phyloP scores from a whole-genome alignment of 2,329 filamentous ascomycete species.

The Colletotrichum siamense region DNA sequence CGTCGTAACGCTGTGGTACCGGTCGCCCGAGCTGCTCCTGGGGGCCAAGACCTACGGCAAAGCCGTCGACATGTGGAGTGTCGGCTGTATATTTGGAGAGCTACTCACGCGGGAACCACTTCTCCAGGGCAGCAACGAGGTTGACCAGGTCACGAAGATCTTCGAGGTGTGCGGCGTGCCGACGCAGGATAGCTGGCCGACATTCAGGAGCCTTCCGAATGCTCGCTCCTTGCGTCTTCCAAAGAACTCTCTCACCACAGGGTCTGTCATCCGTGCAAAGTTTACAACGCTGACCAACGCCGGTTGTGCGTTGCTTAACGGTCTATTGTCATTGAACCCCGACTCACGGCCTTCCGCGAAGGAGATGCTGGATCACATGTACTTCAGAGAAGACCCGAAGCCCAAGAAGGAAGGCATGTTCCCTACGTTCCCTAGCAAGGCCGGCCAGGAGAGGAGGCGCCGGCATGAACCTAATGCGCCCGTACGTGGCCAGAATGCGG shows the following conservation, averaged over 20 bases:
- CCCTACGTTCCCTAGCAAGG: conserved; percentile 95
- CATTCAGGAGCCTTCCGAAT: conserved; percentile 86
- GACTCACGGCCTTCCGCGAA: conserved; percentile 70
- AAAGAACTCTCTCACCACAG: conserved; percentile 41
- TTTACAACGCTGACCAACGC: conserved; percentile 84
- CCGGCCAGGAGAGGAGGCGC: conserved; percentile 84
- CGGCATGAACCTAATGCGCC: conserved; percentile 81
- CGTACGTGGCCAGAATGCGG: conserved; percentile 71
- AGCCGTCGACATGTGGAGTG: conserved; percentile 91
- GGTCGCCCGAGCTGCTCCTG: conserved; percentile 87
- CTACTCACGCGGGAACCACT: conserved; percentile 83
- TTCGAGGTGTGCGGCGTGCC: conserved; percentile 91
- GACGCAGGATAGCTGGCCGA: conserved; percentile 82
- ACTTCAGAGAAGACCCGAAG: conserved; percentile 88
- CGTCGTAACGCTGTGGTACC: conserved; percentile 97
- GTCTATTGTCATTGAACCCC: conserved; percentile 79
- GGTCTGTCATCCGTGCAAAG: conserved; percentile 70
- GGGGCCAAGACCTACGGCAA: conserved; percentile 77
- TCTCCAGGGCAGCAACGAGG: conserved; percentile 89
- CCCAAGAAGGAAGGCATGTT: conserved; percentile 93
- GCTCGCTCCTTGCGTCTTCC: conserved; percentile 79
- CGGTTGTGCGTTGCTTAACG: conserved; percentile 72
- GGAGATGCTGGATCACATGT: conserved; percentile 79
- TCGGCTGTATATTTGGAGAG: conserved; percentile 96
- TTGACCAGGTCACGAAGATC: conserved; percentile 86